phyloP scores from a whole-genome alignment of 2,329 filamentous ascomycete genomes.

The Fusarium oxysporum region DNA sequence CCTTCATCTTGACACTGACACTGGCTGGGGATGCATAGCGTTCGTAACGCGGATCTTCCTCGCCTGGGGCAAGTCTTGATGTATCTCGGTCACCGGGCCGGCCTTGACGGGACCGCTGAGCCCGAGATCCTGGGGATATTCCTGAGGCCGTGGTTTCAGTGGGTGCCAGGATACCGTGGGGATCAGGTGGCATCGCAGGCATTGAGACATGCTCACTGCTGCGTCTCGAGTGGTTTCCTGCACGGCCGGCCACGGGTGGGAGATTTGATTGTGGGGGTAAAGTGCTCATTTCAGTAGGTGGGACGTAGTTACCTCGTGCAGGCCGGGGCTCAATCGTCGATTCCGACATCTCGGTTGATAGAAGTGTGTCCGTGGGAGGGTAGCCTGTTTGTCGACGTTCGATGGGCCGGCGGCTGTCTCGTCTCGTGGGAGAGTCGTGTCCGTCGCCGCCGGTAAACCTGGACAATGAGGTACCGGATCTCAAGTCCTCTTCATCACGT shows the following conservation, averaged over 20 bases:
- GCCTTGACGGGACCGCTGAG: constrained; percentile 59
- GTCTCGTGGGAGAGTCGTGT: constrained; percentile 61
- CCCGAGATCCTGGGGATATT: constrained; percentile 50
- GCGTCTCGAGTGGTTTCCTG: constrained; percentile 55
- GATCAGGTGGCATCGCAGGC: constrained; percentile 67
- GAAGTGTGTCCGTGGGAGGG: constrained; percentile 39
- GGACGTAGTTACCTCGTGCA: constrained; percentile 43
- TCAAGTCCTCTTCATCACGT: constrained; percentile 63
- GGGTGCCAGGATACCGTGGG: constrained; percentile 55
- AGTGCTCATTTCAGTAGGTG: constrained; percentile 39
- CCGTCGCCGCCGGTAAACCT: constrained; percentile 79
- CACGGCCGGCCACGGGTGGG: constrained; percentile 34
- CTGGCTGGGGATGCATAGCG: constrained; percentile 57
- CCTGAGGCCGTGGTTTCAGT: constrained; percentile 48
- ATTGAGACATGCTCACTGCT: constrained; percentile 57
- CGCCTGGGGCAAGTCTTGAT: constrained; percentile 56
- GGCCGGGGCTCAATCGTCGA: constrained; percentile 50
- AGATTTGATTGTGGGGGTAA: constrained; percentile 39
- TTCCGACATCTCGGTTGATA: constrained; percentile 52
- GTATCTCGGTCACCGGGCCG: constrained; percentile 56
- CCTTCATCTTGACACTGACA: constrained; percentile 69
- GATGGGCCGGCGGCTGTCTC: constrained; percentile 47
- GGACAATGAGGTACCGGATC: constrained; percentile 71
- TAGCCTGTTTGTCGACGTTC: constrained; percentile 49
- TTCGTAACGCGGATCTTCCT: constrained; percentile 53